Conservation (phyloP, 2,329 filamentous ascomycete species). For the Venturia aucupariae region DNA sequence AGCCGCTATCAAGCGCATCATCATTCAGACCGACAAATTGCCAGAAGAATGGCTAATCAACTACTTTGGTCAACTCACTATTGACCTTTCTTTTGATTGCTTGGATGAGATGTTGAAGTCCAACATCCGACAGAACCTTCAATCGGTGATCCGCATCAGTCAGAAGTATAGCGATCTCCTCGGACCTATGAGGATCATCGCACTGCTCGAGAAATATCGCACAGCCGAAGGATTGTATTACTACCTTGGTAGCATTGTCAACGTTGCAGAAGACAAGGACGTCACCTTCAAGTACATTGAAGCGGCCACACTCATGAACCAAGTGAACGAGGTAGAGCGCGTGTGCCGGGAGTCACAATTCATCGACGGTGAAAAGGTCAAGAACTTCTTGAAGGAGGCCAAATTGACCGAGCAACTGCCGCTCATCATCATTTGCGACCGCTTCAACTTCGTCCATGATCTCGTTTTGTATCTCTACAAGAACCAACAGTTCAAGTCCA, state of each 20-base stretch:
- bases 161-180: slow-evolving; percentile 97
- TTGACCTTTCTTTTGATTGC: slow-evolving; percentile 90
- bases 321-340: slow-evolving; percentile 92
- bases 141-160: slow-evolving; percentile 87
- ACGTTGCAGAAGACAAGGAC: slow-evolving; percentile 87
- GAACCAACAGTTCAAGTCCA: slow-evolving; percentile 98
- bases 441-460: slow-evolving; percentile 98
- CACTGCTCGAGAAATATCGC: slow-evolving; percentile 94
- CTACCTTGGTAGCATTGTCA: slow-evolving; percentile 96
- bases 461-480: slow-evolving; percentile 95
- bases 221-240: slow-evolving; percentile 96
- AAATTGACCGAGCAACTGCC: slow-evolving; percentile 86
- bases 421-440: slow-evolving; percentile 95
- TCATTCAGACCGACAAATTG: slow-evolving; percentile 78
- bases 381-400: slow-evolving; percentile 98
- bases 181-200: slow-evolving; percentile 77
- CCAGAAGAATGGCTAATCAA: slow-evolving; percentile 83
- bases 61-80: slow-evolving; percentile 90
- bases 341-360: slow-evolving; percentile 71
- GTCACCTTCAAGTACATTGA: slow-evolving; percentile 99
- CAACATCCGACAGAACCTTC: slow-evolving; percentile 95
- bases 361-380: slow-evolving; percentile 89
- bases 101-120: slow-evolving; percentile 91
- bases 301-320: slow-evolving; percentile 84
- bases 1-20: slow-evolving; percentile 78